Conservation (phyloP, 2,329 filamentous ascomycete genomes). For the Neurospora sp. region DNA sequence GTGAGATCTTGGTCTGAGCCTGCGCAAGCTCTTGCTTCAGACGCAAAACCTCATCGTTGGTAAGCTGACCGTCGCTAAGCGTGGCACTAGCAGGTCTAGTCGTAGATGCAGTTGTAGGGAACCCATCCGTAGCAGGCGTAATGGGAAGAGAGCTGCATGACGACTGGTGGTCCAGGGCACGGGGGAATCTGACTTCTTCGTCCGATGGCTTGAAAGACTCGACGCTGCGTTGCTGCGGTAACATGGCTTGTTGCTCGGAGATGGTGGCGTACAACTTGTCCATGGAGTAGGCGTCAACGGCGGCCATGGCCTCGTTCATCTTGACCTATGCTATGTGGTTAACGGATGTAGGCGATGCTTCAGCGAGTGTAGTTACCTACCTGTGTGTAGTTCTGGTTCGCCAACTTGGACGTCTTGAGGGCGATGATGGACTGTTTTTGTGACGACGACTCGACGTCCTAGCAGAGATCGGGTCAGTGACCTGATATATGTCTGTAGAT, state of each 20-base stretch:
- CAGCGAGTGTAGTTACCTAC: slow-evolving; percentile 24
- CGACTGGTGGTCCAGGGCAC: slow-evolving; percentile 35
- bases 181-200: slow-evolving; percentile 26
- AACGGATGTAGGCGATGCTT: not conserved
- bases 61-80: slow-evolving; percentile 30
- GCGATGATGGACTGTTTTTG: slow-evolving; percentile 35
- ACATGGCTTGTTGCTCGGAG: slow-evolving; percentile 56
- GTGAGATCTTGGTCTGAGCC: slow-evolving; percentile 59
- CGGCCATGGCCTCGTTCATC: slow-evolving; percentile 29
- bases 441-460: slow-evolving; percentile 5
- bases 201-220: slow-evolving; percentile 37
- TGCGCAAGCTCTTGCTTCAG: slow-evolving; percentile 63
- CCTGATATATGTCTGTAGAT: not conserved
- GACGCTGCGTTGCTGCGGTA: slow-evolving; percentile 42
- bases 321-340: slow-evolving; percentile 27
- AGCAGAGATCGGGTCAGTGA: not conserved
- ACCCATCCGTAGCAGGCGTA: slow-evolving; percentile 47
- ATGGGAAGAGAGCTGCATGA: slow-evolving; percentile 51
- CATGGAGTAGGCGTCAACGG: slow-evolving; percentile 42
- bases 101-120: slow-evolving; percentile 37
- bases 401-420: slow-evolving; percentile 43
- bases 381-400: slow-evolving; percentile 45
- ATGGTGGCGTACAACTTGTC: slow-evolving; percentile 66
- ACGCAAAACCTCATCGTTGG: slow-evolving; percentile 51
- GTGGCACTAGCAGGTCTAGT: slow-evolving; percentile 42